Conservation (phyloP, 306 rosid species). For the Sindora glabra region DNA sequence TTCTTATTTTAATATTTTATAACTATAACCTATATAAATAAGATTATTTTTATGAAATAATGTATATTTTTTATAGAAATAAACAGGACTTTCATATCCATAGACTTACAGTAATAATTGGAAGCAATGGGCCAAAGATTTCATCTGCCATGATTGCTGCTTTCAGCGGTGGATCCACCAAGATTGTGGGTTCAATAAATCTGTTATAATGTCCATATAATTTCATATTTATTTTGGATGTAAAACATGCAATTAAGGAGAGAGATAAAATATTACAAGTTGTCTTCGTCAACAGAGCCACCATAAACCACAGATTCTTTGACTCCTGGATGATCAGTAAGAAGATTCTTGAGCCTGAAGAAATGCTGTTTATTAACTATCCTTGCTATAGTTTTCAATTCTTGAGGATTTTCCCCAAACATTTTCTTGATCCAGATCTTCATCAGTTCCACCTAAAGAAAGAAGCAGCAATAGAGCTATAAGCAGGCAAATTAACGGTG, state of each 20-base stretch:
- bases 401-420: slow-evolving; percentile 52
- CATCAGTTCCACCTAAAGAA: slow-evolving; percentile 43
- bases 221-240: no score
- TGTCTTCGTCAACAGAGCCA: slow-evolving; percentile 55
- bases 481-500: neutral
- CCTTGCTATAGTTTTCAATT: slow-evolving; percentile 38
- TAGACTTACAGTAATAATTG: slow-evolving; percentile 62
- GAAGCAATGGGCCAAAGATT: slow-evolving; percentile 78
- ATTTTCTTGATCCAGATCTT: slow-evolving; percentile 42
- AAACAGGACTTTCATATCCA: neutral
- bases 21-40: no score
- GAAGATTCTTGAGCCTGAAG: slow-evolving; percentile 48
- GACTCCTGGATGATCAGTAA: slow-evolving; percentile 31
- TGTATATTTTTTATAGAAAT: no score
- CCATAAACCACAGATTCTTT: slow-evolving; percentile 50
- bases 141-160: slow-evolving; percentile 61
- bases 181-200: slow-evolving; percentile 72
- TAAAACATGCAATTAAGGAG: neutral
- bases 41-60: no score
- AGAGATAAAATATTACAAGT: slow-evolving; percentile 37
- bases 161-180: slow-evolving; percentile 65
- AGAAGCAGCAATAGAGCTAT: neutral
- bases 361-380: slow-evolving; percentile 54
- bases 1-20: no score
- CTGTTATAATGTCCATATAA: slow-evolving; percentile 38